Percentiles rank a stretch among this genome's conserved stretches.
phyloP scores from a whole-genome alignment of 345 rosid genomes.

The Excoecaria agallocha region DNA sequence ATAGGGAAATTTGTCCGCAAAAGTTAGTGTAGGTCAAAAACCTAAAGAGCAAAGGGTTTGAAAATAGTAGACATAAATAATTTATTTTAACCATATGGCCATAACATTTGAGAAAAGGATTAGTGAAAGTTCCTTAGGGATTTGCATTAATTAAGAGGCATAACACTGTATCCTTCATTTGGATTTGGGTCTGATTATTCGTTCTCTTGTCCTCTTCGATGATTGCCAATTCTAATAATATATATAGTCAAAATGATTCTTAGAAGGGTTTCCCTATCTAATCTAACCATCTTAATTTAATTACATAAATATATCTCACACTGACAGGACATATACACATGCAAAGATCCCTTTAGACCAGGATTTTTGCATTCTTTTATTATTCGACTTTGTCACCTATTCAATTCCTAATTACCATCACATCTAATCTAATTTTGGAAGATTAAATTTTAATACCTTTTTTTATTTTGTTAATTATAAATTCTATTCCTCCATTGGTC shows the following conservation, averaged over 20 bases:
- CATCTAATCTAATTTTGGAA: too few relatives aligned
- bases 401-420: background rate
- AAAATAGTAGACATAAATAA: background rate
- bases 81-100: background rate
- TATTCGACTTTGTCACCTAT: background rate
- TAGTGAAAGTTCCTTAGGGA: conserved; percentile 28
- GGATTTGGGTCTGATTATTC: conserved; percentile 14
- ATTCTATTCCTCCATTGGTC: too few relatives aligned
- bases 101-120: conserved; percentile 19
- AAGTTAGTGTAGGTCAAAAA: conserved; percentile 27
- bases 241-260: background rate
- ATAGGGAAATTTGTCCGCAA: conserved; percentile 8
- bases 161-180: background rate
- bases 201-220: conserved; percentile 20
- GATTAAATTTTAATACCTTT: too few relatives aligned
- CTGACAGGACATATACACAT: background rate
- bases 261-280: background rate
- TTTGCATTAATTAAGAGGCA: conserved; percentile 5
- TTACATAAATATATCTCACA: background rate
- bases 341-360: conserved; percentile 1
- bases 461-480: too few relatives aligned
- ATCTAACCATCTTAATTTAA: background rate
- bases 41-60: conserved; percentile 14
- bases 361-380: background rate
- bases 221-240: background rate